phyloP scores from a whole-genome alignment of 1,139 yeast species.

The Scheffersomyces illinoinensis region DNA sequence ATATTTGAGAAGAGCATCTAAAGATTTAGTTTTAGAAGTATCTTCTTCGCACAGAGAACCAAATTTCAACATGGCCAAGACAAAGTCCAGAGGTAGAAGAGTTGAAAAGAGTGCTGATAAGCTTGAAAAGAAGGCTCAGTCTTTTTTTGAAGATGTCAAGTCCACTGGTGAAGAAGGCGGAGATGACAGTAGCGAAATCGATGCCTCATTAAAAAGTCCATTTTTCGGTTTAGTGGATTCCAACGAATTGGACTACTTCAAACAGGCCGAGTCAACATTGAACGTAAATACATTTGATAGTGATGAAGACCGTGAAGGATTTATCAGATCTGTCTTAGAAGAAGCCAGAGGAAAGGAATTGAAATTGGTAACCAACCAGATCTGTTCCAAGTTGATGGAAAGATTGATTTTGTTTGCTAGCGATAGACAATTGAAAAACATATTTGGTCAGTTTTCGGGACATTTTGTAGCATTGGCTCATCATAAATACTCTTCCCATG shows the following conservation, averaged over 20 bases:
- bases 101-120: constrained; percentile 36
- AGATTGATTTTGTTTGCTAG: constrained; percentile 71
- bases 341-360: constrained; percentile 90
- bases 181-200: neutral
- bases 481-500: constrained; percentile 93
- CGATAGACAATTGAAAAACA: constrained; percentile 60
- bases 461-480: constrained; percentile 75
- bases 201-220: constrained; percentile 16
- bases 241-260: constrained; percentile 84
- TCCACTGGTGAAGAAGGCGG: constrained; percentile 8
- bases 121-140: constrained; percentile 9
- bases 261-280: constrained; percentile 85
- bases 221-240: constrained; percentile 88
- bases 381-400: constrained; percentile 91
- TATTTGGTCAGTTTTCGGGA: constrained; percentile 68
- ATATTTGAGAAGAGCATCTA: neutral
- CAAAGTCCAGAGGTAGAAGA: constrained; percentile 68
- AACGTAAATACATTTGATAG: constrained; percentile 77
- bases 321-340: constrained; percentile 75
- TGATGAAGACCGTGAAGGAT: constrained; percentile 71
- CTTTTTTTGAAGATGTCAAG: neutral
- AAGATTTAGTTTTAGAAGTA: neutral
- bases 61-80: constrained; percentile 10
- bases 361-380: constrained; percentile 90
- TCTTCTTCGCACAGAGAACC: neutral